A percentile compares a stretch with the other conserved stretches of the same genome.
Evolutionary conservation across 1,139 yeast species (phyloP).

Genomic region (Pichia sp.): DNA sequence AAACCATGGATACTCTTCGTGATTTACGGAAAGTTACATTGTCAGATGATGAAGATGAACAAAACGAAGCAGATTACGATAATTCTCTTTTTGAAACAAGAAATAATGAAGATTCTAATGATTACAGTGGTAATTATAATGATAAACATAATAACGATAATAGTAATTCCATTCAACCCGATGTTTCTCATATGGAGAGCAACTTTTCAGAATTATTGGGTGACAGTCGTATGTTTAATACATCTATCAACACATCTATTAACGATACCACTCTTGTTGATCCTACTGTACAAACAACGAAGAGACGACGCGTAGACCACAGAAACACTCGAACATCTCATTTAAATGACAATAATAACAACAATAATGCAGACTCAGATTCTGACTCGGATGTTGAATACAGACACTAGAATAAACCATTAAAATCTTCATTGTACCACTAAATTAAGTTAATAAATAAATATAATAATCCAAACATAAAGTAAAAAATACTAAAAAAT

Average conservation of each 20-base stretch:
- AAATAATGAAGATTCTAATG: too few species aligned
- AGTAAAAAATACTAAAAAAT: neutral
- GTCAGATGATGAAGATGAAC: conserved; percentile 20
- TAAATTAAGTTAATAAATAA: neutral
- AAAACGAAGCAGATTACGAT: conserved; percentile 1
- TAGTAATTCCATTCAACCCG: too few species aligned
- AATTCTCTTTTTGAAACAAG: too few species aligned
- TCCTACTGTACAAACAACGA: conserved; percentile 1
- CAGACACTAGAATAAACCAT: neutral
- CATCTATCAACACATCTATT: conserved; percentile 1
- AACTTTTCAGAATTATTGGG: neutral
- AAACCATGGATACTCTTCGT: conserved; percentile 69
- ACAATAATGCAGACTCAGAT: conserved; percentile 2
- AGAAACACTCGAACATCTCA: neutral
- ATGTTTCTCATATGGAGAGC: too few species aligned
- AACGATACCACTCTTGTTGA: conserved; percentile 8
- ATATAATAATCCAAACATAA: neutral
- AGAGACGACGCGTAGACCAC: conserved; percentile 9
- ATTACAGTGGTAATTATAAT: too few species aligned
- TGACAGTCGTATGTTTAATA: neutral
- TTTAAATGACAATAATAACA: neutral
- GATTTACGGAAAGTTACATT: conserved; percentile 19
- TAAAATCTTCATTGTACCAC: too few species aligned
- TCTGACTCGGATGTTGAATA: conserved; percentile 12
- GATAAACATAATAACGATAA: too few species aligned